Evolutionary conservation across 116 monocot genomes (phyloP), one percentile per base, ranked within the genome.

Genomic region (Posidonia oceanica): DNA sequence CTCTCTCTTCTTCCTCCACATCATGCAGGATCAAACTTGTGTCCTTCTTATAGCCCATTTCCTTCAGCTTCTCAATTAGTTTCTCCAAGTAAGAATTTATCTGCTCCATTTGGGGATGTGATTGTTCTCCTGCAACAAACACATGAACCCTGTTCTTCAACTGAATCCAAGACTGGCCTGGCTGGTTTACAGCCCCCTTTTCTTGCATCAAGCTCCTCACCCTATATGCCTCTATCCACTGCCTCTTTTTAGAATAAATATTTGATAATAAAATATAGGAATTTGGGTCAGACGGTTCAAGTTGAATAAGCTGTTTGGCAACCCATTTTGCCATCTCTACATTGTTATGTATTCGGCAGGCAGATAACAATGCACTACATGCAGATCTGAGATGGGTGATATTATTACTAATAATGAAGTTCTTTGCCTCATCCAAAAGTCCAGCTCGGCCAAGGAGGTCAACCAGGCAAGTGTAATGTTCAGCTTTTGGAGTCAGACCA

Each of bases 401-500:
- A 12, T 83, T 72, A 52, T 94, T 78, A 67, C 83, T 37, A 15
- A 66, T 18, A 40, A 94, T 90, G 64, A 94, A 94, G 10, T 83
- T 61, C 36, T 77, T 87, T 39, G 87, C 94, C 52, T 83, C 78
- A 14, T 74, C 71, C 4, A 94, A 58, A n/a, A 64, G 74, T 41
- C 94, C 87, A 5, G 81, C 79, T 80, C 87, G 73, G 12, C 90
- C 85, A 6, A 83, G 75, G 55, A 94, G 90, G 83, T 94, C 90
- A 67, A 90, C 87, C 81, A 94, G 82, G 71, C 87, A 87, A 72
- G 79, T 90, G 59, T 78, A 87, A 70, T 94, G 94, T 60, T 94
- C 90, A 20, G 76, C 73, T 52, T 74, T 64, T 7, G 94, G 90
- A 57, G 61, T 70, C 38, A 94, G 68, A 17, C 74, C 75, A 61